Evolutionary conservation across 2,329 filamentous ascomycete genomes (phyloP), one percentile per base, ranked within the genome.

Genomic region (Fusarium veterinarium): DNA sequence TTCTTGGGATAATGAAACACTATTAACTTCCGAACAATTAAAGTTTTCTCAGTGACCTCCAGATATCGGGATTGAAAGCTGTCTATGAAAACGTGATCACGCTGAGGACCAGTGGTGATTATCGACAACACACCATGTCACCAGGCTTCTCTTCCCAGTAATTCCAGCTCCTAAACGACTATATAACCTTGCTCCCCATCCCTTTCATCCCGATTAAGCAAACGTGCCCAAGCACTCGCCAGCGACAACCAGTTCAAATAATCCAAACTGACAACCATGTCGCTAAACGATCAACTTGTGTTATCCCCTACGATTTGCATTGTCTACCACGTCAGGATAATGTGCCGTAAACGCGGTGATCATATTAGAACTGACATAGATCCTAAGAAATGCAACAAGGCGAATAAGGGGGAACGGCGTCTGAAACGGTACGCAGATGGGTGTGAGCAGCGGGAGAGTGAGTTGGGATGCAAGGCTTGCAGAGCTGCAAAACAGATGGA

Each of bases 61-160:
- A 25, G 5, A 9, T 12, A 6, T 13, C 7, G 25, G 4, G 35
- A 13, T 3, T n/a, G 10, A 6, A 17, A 28, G 16, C 14, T 38
- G 3, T 3, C 8, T 16, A 0, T 53, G 3, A 2, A 7, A 41
- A 30, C 2, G 35, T 23, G 33, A 17, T 3, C 23, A n/a, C 19
- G 3, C 10, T 1, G 5, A 4, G 7, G 19, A 30, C 19, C 8
- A 6, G 9, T 35, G 8, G 31, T 35, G 30, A 52, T n/a, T 2
- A n/a, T 8, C 19, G 0, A 11, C 0, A 37, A 5, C 7, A 20
- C 3, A 6, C 19, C 14, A 40, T 2, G 19, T 2, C 10, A 0
- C 2, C 25, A 3, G 23, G 28, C 9, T 38, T 28, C 16, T 7
- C 19, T 5, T 11, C 19, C 7, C 3, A 25, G 2, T 25, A 6